Evolutionary conservation across 768 basidiomycete genomes (phyloP).

Genomic region (Boletus speciosus): DNA sequence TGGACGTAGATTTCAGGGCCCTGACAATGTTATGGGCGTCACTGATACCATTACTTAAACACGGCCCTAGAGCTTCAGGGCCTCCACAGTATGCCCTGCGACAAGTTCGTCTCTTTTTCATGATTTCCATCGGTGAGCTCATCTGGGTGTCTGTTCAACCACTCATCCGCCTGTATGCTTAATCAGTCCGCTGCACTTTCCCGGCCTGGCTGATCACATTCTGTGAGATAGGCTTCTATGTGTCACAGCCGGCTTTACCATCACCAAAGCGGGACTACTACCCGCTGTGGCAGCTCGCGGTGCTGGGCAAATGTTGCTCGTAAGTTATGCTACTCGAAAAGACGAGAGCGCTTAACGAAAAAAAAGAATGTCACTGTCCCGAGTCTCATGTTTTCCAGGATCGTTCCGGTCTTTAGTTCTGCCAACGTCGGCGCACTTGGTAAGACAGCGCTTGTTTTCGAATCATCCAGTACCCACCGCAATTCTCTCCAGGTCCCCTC

Average conservation of each 20-base stretch:
- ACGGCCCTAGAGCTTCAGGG: background rate
- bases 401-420: slow-evolving; percentile 60
- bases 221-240: slow-evolving; percentile 45
- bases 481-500: slow-evolving; percentile 49
- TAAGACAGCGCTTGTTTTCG: slow-evolving; percentile 21
- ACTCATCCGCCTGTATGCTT: slow-evolving; percentile 54
- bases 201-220: background rate
- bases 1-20: too few relatives aligned
- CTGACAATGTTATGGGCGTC: background rate
- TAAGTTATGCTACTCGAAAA: slow-evolving; percentile 14
- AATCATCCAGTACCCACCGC: background rate
- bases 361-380: slow-evolving; percentile 56
- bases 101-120: background rate
- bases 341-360: background rate
- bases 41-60: slow-evolving; percentile 5
- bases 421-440: slow-evolving; percentile 57
- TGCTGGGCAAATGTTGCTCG: slow-evolving; percentile 58
- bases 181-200: background rate
- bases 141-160: slow-evolving; percentile 65
- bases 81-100: background rate
- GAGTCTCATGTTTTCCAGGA: slow-evolving; percentile 66
- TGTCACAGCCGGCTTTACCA: slow-evolving; percentile 50
- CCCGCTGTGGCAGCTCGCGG: slow-evolving; percentile 56
- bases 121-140: slow-evolving; percentile 40
- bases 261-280: slow-evolving; percentile 61